These are phyloP conservation scores for Lasiodiplodia theobromae DNA, from an alignment of 2,329 filamentous ascomycete species.

Conservation along the genomic window DNA sequence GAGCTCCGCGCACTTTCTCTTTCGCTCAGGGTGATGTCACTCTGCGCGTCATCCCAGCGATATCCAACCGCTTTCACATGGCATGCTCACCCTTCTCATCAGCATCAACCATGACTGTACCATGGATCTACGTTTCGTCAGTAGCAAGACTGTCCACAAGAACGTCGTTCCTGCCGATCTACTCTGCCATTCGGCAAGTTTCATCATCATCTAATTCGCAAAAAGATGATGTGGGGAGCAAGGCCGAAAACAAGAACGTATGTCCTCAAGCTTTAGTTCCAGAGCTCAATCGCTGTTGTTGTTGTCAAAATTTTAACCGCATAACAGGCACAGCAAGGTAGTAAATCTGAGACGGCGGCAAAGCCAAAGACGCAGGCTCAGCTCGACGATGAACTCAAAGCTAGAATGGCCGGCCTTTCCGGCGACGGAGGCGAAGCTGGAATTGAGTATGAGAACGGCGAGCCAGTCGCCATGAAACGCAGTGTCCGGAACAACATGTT, in stretches of 20 bases:
- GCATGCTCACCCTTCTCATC: neutral
- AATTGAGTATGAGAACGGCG: slow-evolving; percentile 77
- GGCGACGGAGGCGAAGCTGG: slow-evolving; percentile 76
- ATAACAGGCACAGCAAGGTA: neutral
- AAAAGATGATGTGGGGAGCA: neutral
- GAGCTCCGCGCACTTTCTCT: neutral
- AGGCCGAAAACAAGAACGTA: neutral
- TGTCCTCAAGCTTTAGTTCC: neutral
- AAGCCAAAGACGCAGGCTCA: slow-evolving; percentile 54
- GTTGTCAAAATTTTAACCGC: neutral
- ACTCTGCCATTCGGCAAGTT: neutral
- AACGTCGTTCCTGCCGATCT: no score
- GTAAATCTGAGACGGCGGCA: slow-evolving; percentile 3
- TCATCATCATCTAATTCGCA: neutral
- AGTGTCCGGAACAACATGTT: slow-evolving; percentile 82
- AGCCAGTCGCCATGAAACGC: slow-evolving; percentile 75
- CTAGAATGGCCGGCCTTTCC: slow-evolving; percentile 70
- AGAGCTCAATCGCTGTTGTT: neutral
- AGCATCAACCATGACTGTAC: neutral
- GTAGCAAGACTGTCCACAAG: neutral
- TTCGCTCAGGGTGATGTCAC: slow-evolving; percentile 13
- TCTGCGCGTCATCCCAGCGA: neutral
- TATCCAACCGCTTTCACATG: neutral
- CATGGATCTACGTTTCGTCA: neutral
- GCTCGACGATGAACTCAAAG: slow-evolving; percentile 70